Conservation (phyloP, 306 rosid species). For the Cucurbita ficifolia region DNA sequence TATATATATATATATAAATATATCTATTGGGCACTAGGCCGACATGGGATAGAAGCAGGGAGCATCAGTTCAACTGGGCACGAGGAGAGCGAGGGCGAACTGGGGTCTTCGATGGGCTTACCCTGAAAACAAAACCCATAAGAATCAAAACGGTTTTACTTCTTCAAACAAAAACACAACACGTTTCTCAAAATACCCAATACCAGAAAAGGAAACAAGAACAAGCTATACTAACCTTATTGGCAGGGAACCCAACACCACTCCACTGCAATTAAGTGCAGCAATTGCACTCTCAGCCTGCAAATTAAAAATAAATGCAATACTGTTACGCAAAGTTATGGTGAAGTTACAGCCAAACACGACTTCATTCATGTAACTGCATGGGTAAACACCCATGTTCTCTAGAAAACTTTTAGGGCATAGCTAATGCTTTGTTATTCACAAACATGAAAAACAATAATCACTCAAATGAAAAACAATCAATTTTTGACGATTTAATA, state of each 20-base stretch:
- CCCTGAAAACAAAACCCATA: constrained; percentile 4
- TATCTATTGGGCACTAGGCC: neutral
- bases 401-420: neutral
- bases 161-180: neutral
- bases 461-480: neutral
- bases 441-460: neutral
- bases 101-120: constrained; percentile 15
- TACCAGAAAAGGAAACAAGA: neutral
- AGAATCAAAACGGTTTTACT: neutral
- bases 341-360: neutral
- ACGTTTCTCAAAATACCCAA: neutral
- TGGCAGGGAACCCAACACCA: constrained; percentile 82
- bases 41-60: neutral
- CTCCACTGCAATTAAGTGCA: constrained; percentile 95
- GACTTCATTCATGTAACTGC: neutral
- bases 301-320: neutral
- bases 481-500: neutral
- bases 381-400: neutral
- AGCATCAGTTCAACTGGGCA: constrained; percentile 4
- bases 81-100: constrained; percentile 18
- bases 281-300: constrained; percentile 99
- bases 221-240: constrained; percentile 43
- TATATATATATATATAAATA: constrained; percentile 1
- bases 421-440: neutral
- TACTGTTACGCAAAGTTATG: neutral